Evolutionary conservation across 257 asterid genomes (phyloP).

Genomic region (Rubia yunnanensis): DNA sequence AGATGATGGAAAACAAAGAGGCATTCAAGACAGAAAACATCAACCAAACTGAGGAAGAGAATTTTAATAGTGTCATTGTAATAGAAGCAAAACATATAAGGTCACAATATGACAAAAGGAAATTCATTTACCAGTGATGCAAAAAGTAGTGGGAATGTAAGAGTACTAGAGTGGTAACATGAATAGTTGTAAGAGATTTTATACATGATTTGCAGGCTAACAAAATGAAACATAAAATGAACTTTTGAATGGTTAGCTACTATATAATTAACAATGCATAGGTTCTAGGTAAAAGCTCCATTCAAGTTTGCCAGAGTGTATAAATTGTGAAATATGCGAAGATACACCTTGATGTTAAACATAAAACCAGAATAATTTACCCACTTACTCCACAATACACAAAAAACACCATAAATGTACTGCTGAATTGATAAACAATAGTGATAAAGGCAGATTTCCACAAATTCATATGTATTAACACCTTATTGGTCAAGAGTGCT

Average conservation of each 20-base stretch:
- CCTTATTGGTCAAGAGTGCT: conserved; percentile 5
- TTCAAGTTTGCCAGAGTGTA: no score
- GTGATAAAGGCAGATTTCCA: no score
- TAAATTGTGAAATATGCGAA: not conserved
- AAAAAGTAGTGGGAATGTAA: not conserved
- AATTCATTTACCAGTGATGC: not conserved
- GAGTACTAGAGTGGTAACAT: not conserved
- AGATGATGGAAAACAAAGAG: not conserved
- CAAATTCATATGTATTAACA: no score
- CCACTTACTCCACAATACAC: no score
- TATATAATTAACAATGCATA: not conserved
- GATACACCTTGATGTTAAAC: not conserved
- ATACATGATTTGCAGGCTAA: not conserved
- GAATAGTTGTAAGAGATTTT: not conserved
- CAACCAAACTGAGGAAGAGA: not conserved
- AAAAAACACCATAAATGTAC: no score
- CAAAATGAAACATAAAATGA: not conserved
- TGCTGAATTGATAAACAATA: no score
- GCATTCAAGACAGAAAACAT: not conserved
- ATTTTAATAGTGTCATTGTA: not conserved
- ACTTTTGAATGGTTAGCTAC: not conserved
- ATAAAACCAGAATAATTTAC: not conserved
- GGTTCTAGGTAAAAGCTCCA: not conserved
- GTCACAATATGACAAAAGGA: not conserved
- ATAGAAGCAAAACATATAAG: not conserved